These are phyloP conservation scores for Curvularia spicifera DNA, from an alignment of 2,329 filamentous ascomycete genomes.

Conservation along the genomic window DNA sequence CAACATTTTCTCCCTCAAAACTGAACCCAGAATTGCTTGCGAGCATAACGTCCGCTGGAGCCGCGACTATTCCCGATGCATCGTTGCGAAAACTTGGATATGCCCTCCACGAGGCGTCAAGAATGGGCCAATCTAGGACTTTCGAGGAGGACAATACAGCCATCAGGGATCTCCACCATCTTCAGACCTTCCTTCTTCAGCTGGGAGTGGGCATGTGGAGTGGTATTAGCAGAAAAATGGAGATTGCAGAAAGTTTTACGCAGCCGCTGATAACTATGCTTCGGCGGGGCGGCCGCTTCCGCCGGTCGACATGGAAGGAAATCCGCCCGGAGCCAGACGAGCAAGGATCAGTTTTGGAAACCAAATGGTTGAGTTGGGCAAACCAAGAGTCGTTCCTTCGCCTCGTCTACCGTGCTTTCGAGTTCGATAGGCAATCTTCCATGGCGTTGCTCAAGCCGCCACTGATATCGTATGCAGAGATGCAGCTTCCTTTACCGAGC, in stretches of 20 bases:
- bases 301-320: constrained; percentile 60
- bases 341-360: constrained; percentile 62
- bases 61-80: constrained; percentile 62
- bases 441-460: constrained; percentile 71
- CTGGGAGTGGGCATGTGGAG: constrained; percentile 65
- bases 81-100: constrained; percentile 66
- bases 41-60: constrained; percentile 66
- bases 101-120: constrained; percentile 58
- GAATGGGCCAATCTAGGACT: constrained; percentile 47
- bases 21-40: constrained; percentile 66
- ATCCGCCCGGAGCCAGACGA: constrained; percentile 62
- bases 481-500: constrained; percentile 70
- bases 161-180: constrained; percentile 59
- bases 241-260: constrained; percentile 64
- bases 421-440: constrained; percentile 70
- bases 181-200: constrained; percentile 59
- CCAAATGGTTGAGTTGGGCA: constrained; percentile 71
- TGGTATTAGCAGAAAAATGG: constrained; percentile 65
- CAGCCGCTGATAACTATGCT: constrained; percentile 64
- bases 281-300: constrained; percentile 64
- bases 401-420: constrained; percentile 69
- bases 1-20: constrained; percentile 63
- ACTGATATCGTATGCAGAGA: constrained; percentile 71
- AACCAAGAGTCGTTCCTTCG: constrained; percentile 71
- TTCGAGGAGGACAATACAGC: constrained; percentile 59